A percentile compares a stretch with the other conserved stretches of the same genome.
Conservation (phyloP, 2,329 filamentous ascomycete genomes). For the Nemania sp. region DNA sequence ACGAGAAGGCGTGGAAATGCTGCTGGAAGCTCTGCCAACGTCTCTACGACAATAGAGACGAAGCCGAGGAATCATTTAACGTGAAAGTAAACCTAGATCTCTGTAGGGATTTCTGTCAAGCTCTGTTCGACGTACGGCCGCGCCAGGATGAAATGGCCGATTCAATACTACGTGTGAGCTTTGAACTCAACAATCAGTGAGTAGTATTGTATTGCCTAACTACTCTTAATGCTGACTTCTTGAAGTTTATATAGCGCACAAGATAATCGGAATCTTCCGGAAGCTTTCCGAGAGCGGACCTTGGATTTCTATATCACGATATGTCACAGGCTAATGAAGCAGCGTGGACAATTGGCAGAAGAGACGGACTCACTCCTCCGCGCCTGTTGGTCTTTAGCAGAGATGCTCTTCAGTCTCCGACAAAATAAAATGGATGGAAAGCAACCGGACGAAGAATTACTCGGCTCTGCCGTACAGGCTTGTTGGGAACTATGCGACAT, state of each 20-base stretch:
- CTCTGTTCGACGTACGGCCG: slow-evolving; percentile 86
- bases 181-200: slow-evolving; percentile 92
- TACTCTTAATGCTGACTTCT: slow-evolving; percentile 12
- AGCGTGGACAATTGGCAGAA: slow-evolving; percentile 79
- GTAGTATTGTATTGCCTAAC: slow-evolving; percentile 42
- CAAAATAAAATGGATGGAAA: slow-evolving; percentile 83
- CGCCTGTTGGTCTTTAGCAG: slow-evolving; percentile 90
- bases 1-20: slow-evolving; percentile 91
- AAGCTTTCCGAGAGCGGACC: slow-evolving; percentile 88
- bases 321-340: slow-evolving; percentile 96
- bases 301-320: slow-evolving; percentile 94
- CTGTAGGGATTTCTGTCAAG: slow-evolving; percentile 91
- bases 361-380: slow-evolving; percentile 87
- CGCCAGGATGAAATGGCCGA: slow-evolving; percentile 83
- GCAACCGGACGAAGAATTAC: slow-evolving; percentile 81
- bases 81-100: slow-evolving; percentile 83
- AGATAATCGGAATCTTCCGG: slow-evolving; percentile 80
- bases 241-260: slow-evolving; percentile 86
- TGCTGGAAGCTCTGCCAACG: slow-evolving; percentile 95
- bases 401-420: slow-evolving; percentile 91
- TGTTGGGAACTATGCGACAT: slow-evolving; percentile 96
- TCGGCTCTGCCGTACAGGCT: slow-evolving; percentile 88
- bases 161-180: slow-evolving; percentile 90
- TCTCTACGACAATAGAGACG: slow-evolving; percentile 83
- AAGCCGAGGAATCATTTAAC: slow-evolving; percentile 73